Percentiles rank a stretch among this genome's conserved stretches.
Conservation (phyloP, 257 asterid species). For the Nicotiana attenuata region DNA sequence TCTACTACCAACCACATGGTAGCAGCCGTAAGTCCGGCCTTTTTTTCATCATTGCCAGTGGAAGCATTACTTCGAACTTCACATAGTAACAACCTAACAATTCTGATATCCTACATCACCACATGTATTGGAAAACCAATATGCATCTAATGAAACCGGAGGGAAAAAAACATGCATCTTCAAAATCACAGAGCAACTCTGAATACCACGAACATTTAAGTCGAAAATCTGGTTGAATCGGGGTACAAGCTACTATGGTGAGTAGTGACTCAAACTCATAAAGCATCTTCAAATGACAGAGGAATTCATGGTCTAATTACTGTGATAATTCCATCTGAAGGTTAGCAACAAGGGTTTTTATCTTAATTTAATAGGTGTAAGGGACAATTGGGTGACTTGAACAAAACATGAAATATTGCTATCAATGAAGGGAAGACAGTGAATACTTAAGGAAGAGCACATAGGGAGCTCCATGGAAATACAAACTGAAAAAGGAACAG, state of each 20-base stretch:
- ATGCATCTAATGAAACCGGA: not conserved
- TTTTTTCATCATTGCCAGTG: constrained; percentile 79
- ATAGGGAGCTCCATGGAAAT: not conserved
- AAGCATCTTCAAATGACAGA: not conserved
- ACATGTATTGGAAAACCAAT: not conserved
- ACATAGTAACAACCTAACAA: not conserved
- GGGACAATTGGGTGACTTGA: not conserved
- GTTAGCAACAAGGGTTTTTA: not conserved
- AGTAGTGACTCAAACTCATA: not conserved
- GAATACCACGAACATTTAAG: not conserved
- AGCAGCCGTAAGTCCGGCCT: constrained; percentile 96
- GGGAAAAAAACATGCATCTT: not conserved
- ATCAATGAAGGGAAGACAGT: not conserved
- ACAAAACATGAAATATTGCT: not conserved
- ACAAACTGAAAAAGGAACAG: not conserved
- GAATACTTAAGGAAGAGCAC: not conserved
- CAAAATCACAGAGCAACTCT: not conserved
- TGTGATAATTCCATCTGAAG: not conserved
- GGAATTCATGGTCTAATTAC: not conserved
- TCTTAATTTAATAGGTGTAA: not conserved
- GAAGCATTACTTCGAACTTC: not conserved
- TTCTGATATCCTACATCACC: not conserved
- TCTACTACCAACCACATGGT: constrained; percentile 77
- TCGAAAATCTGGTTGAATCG: not conserved
- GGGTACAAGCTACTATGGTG: not conserved